These are phyloP conservation scores for Brassica napus DNA, from an alignment of 345 rosid genomes.

Conservation along the genomic window DNA sequence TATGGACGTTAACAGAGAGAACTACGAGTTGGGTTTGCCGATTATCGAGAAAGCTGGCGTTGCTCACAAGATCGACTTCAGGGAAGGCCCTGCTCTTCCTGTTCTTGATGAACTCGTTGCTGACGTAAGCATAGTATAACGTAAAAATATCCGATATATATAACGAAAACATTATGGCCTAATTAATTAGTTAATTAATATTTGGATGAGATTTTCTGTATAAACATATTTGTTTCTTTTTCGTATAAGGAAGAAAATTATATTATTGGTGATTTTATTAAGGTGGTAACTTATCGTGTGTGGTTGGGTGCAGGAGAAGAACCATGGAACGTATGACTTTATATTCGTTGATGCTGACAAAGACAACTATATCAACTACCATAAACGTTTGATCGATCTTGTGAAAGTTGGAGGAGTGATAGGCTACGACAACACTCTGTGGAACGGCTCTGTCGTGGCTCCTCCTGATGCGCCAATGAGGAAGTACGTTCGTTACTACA, in stretches of 20 bases:
- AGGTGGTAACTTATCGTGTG: conserved; percentile 8
- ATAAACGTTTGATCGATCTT: conserved; percentile 75
- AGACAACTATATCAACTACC: conserved; percentile 93
- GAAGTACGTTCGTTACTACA: conserved; percentile 84
- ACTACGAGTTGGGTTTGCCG: conserved; percentile 91
- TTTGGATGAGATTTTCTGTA: background rate
- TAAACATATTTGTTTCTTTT: background rate
- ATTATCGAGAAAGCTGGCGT: conserved; percentile 89
- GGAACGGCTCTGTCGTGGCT: conserved; percentile 94
- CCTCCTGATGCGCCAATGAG: conserved; percentile 81
- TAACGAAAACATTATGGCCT: background rate
- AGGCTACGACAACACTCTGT: conserved; percentile 96
- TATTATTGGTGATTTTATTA: background rate
- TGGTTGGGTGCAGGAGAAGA: conserved; percentile 55
- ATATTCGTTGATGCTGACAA: conserved; percentile 97
- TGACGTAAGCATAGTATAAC: conserved; percentile 63
- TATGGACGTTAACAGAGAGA: conserved; percentile 89
- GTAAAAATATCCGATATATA: background rate
- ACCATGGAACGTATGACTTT: conserved; percentile 80
- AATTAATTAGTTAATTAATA: background rate
- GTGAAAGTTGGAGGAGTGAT: conserved; percentile 88
- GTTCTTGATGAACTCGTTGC: conserved; percentile 76
- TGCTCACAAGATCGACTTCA: conserved; percentile 91
- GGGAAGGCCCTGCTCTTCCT: conserved; percentile 97
- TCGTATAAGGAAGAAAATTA: background rate